These are phyloP conservation scores for Schwanniomyces polymorphus DNA, from an alignment of 805 yeast genomes.

Conservation along the genomic window DNA sequence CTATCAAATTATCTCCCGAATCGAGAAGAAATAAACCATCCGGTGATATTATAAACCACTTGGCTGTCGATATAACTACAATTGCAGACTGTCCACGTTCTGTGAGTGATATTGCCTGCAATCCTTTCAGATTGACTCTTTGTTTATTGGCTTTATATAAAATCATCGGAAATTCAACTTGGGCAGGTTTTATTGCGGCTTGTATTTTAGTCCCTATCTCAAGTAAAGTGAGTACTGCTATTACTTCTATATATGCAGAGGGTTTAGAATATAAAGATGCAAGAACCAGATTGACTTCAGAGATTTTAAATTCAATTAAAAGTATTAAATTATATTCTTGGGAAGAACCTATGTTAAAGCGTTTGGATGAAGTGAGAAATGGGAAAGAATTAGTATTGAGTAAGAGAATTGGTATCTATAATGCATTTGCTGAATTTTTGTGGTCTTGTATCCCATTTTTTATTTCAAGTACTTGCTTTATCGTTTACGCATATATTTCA, in stretches of 20 bases:
- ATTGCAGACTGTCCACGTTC: constrained; percentile 14
- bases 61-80: constrained; percentile 27
- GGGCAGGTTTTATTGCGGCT: constrained; percentile 35
- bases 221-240: constrained; percentile 23
- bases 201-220: constrained; percentile 32
- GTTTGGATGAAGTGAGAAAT: constrained; percentile 32
- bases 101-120: constrained; percentile 18
- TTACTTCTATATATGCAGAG: constrained; percentile 21
- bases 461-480: constrained; percentile 33
- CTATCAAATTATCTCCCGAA: constrained; percentile 29
- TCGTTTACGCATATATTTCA: constrained; percentile 22
- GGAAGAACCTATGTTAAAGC: constrained; percentile 40
- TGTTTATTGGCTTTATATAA: constrained; percentile 32
- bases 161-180: constrained; percentile 34
- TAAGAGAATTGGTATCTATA: constrained; percentile 30
- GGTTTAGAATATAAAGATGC: constrained; percentile 36
- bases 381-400: constrained; percentile 30
- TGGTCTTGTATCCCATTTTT: constrained; percentile 42
- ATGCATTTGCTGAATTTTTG: constrained; percentile 29
- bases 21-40: constrained; percentile 29
- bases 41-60: constrained; percentile 34
- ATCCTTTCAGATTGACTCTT: constrained; percentile 22
- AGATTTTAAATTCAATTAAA: constrained; percentile 37
- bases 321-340: constrained; percentile 42
- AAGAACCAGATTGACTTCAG: constrained; percentile 37